Evolutionary conservation across 768 basidiomycete genomes (phyloP), one percentile per base, ranked within the genome.

Genomic region (Dentipellis fragilis): DNA sequence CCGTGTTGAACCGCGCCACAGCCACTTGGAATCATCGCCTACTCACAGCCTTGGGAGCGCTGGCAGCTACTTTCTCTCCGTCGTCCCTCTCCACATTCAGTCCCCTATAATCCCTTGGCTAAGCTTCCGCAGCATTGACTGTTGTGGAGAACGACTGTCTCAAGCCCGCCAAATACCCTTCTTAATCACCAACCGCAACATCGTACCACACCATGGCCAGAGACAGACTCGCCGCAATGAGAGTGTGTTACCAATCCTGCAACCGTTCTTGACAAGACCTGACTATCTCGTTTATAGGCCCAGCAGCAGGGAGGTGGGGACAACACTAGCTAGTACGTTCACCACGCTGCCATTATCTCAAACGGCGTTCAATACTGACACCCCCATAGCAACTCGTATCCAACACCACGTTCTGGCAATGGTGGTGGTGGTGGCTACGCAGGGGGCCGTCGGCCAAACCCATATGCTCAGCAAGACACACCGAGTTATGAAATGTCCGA

Each of bases 401-500:
- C 62, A 12, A 52, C 56, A 21, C 58, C 57, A 55, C 46, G 49
- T 17, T 45, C 59, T 22, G 40, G 29, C 29, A 19, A 19, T 10
- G 58, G 58, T 49, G 52, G 57, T 56, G 55, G 54, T 21, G 46
- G 57, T 7, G 59, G 55, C 35, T 59, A 59, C 47, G 60, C 10
- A n/a, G 39, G 39, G 12, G n/a, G 61, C 60, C 76, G 76, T 54
- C 71, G 77, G 67, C 67, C 72, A 54, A 85, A 87, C 65, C 85
- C 83, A 53, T 89, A 84, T 63, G 77, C 77, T 34, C 80, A 81
- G 61, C 84, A 85, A 65, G 79, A 79, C 63, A 69, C 73, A 38
- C 64, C 54, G 17, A 57, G 75, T 51, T 88, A 88, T 65, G 85
- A 88, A 66, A 87, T 89, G 84, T 73, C 82, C 12, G 80, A 81